A percentile compares a stretch with the other conserved stretches of the same genome.
phyloP scores from a whole-genome alignment of 352 stramenopile genomes.

The Phytopythium mirpurense region DNA sequence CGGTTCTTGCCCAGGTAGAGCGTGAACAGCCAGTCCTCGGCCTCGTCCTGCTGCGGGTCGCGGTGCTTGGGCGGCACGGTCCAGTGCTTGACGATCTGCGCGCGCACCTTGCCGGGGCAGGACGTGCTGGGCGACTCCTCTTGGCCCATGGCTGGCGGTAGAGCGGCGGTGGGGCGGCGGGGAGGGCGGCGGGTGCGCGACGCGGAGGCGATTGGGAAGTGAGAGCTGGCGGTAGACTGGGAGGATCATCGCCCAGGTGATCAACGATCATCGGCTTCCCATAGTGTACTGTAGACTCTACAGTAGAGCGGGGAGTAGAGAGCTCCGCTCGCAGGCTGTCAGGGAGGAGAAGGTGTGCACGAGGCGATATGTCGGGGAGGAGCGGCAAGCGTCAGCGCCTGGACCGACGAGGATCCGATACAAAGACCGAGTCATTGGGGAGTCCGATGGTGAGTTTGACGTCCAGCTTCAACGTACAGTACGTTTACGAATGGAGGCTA shows the following conservation, averaged over 20 bases:
- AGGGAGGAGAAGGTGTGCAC: background rate
- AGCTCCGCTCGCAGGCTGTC: background rate
- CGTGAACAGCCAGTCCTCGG: constrained; percentile 48
- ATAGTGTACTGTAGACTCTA: too few species aligned
- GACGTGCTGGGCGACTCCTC: constrained; percentile 16
- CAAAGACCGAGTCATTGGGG: background rate
- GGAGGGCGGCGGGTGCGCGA: background rate
- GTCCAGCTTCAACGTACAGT: constrained; percentile 7
- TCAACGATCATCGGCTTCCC: too few species aligned
- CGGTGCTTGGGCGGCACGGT: constrained; percentile 44
- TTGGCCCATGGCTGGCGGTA: constrained; percentile 3
- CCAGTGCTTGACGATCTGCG: constrained; percentile 36
- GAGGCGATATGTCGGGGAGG: too few species aligned
- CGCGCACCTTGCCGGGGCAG: constrained; percentile 22
- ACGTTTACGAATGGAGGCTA: background rate
- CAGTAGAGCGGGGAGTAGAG: too few species aligned
- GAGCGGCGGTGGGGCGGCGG: background rate
- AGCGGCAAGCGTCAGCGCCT: too few species aligned
- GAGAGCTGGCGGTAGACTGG: background rate
- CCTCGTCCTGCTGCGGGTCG: constrained; percentile 43
- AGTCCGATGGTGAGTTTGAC: background rate
- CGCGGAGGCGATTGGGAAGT: constrained; percentile 12
- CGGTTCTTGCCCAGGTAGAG: constrained; percentile 40
- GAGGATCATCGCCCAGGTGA: background rate
- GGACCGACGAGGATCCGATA: too few species aligned